Evolutionary conservation across 495 filamentous ascomycete genomes (phyloP), one percentile per base, ranked within the genome.

Genomic region (Stereocaulon alpinum): DNA sequence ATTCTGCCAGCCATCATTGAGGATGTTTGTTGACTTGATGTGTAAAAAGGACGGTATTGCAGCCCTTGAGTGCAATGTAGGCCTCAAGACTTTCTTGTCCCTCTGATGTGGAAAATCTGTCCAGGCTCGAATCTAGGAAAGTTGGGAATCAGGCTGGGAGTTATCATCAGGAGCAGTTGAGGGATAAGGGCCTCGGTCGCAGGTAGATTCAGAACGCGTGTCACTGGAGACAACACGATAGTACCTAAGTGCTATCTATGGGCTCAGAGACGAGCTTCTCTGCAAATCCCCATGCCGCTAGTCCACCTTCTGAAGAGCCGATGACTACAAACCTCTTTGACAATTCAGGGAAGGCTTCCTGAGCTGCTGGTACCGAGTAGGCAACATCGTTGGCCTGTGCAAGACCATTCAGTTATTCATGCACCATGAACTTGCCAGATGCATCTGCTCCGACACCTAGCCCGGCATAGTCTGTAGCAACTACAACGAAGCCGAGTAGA

Each of bases 391-490:
- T 69, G 0, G 74, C 76, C 11, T 62, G 42, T 15, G 55, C 42
- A 12, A 20, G 27, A 47, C 17, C 24, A 7, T 15, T 48, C 56
- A 72, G 68, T 42, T 73, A 77, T 52, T 74, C 68, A 63, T 81
- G 78, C 7, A 64, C 58, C 47, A 76, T 71, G 7, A 59, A 40
- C 34, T 64, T 69, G 18, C 70, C 72, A 44, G 70, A 63, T 59
- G 68, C 69, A 12, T 62, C 66, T 15, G 59, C 66, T 32, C 61
- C 63, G 17, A 81, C 69, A 27, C 80, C 79, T 0, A 81, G 72
- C 1, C 79, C 80, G 7, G 76, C 78, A 63, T 79, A 81, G 62
- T 83, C 79, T 7, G 79, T 69, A 1, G 73, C 77, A 17, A 83
- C 68, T 17, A 82, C 78, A 22, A 73, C 79, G 59, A 76, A 80